Evolutionary conservation across 2,329 filamentous ascomycete species (phyloP).

Genomic region (Sporothrix protearum): DNA sequence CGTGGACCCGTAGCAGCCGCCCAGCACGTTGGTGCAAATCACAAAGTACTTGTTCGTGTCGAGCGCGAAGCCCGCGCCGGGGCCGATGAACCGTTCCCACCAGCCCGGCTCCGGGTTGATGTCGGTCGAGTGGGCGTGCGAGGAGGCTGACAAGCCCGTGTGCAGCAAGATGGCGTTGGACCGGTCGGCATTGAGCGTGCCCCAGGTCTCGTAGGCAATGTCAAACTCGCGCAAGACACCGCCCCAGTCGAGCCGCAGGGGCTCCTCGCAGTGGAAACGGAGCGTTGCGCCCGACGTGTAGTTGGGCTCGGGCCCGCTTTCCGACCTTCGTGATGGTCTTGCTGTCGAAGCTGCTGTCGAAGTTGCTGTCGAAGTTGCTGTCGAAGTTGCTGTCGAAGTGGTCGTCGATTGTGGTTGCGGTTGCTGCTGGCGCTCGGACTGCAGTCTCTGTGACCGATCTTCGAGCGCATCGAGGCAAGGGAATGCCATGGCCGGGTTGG

Average conservation of each 20-base stretch:
- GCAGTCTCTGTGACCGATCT: slow-evolving; percentile 54
- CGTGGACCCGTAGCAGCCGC: slow-evolving; percentile 93
- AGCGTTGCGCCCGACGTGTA: slow-evolving; percentile 89
- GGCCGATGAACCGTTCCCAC: slow-evolving; percentile 99
- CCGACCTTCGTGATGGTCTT: slow-evolving; percentile 36
- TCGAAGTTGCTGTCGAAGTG: no score
- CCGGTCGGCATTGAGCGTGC: slow-evolving; percentile 70
- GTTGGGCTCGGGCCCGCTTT: slow-evolving; percentile 82
- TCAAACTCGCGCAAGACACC: slow-evolving; percentile 85
- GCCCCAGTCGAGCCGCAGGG: slow-evolving; percentile 88
- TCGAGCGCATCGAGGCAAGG: slow-evolving; percentile 86
- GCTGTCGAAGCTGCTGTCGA: no score
- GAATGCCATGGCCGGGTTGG: slow-evolving; percentile 84
- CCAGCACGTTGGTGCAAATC: slow-evolving; percentile 94
- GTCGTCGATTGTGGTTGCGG: slow-evolving; percentile 48
- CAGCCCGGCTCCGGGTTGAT: slow-evolving; percentile 85
- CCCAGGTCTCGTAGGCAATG: slow-evolving; percentile 93
- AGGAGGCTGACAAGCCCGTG: slow-evolving; percentile 93
- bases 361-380: no score
- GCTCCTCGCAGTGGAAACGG: slow-evolving; percentile 67
- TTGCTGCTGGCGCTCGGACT: slow-evolving; percentile 58
- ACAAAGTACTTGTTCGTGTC: slow-evolving; percentile 91
- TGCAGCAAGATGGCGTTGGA: slow-evolving; percentile 90
- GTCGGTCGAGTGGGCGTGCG: slow-evolving; percentile 89
- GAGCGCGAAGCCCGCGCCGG: slow-evolving; percentile 62